Evolutionary conservation across 108 stramenopile species (phyloP).

Genomic region (Skeletonema costatum): DNA sequence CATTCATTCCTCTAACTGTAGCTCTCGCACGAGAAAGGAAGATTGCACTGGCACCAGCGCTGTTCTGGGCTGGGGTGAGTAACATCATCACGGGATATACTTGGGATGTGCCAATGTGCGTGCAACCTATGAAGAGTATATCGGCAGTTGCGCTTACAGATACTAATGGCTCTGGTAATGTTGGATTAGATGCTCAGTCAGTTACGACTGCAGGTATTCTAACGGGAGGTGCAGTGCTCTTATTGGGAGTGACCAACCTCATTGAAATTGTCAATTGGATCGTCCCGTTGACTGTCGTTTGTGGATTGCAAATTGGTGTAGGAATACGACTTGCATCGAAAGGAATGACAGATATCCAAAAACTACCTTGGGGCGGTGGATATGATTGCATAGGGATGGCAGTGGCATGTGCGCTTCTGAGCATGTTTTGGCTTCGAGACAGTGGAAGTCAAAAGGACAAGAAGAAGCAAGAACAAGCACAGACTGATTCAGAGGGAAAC

Average conservation of each 20-base stretch:
- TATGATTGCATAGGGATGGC: constrained; percentile 65
- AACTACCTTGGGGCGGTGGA: constrained; percentile 52
- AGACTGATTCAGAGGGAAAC: not conserved
- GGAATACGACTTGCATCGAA: constrained; percentile 63
- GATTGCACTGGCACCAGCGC: constrained; percentile 66
- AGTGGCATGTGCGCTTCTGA: constrained; percentile 37
- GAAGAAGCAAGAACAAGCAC: not conserved
- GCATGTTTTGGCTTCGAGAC: constrained; percentile 53
- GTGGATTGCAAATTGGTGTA: constrained; percentile 84
- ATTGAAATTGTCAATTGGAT: constrained; percentile 76
- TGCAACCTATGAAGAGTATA: constrained; percentile 92
- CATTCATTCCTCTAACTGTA: constrained; percentile 78
- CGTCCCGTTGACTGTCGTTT: constrained; percentile 70
- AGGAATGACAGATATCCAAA: constrained; percentile 64
- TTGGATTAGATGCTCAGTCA: constrained; percentile 42
- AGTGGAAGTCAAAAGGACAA: constrained; percentile 2
- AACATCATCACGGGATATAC: constrained; percentile 67
- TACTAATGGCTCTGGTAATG: constrained; percentile 14
- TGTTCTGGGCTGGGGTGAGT: constrained; percentile 70
- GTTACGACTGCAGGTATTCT: constrained; percentile 79
- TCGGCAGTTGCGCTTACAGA: constrained; percentile 70
- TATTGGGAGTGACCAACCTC: constrained; percentile 63
- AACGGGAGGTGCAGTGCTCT: constrained; percentile 58
- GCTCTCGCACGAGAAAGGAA: constrained; percentile 65
- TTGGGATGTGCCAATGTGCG: constrained; percentile 88